Percentiles rank a stretch among this genome's conserved stretches.
These are phyloP conservation scores for Boechera divaricarpa DNA, from an alignment of 345 rosid genomes.

Conservation along the genomic window DNA sequence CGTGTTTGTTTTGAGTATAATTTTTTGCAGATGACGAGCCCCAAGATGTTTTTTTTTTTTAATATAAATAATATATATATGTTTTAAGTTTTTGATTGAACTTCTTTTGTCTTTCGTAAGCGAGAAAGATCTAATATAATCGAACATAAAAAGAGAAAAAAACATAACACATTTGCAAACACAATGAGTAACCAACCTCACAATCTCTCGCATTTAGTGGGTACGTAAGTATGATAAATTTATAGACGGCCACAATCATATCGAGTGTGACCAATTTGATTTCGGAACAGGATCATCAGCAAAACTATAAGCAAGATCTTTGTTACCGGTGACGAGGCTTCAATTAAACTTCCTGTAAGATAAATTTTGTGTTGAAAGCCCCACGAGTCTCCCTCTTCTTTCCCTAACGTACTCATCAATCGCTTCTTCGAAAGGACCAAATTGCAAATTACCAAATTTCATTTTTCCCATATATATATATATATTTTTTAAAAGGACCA, in stretches of 20 bases:
- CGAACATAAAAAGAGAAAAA: too few species aligned
- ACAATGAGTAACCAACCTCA: not conserved
- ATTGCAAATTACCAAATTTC: too few species aligned
- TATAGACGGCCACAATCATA: conserved; percentile 54
- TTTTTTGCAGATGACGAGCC: not conserved
- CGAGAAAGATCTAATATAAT: not conserved
- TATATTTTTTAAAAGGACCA: conserved; percentile 2
- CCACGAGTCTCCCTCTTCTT: conserved; percentile 51
- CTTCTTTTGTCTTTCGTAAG: not conserved
- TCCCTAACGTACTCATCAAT: conserved; percentile 49
- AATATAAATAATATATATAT: too few species aligned
- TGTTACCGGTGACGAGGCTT: conserved; percentile 31
- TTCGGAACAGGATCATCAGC: conserved; percentile 44
- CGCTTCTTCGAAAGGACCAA: conserved; percentile 33
- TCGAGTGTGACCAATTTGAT: conserved; percentile 42
- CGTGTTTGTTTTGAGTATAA: not conserved
- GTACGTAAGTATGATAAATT: not conserved
- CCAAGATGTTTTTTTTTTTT: not conserved
- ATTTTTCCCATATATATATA: too few species aligned
- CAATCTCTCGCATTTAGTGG: not conserved
- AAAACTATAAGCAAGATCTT: conserved; percentile 34
- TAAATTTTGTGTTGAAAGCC: conserved; percentile 54
- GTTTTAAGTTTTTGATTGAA: not conserved
- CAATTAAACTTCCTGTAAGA: conserved; percentile 45
- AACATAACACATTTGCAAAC: not conserved